Evolutionary conservation across 768 basidiomycete species (phyloP).

Genomic region (Cystobasidium onofrii): DNA sequence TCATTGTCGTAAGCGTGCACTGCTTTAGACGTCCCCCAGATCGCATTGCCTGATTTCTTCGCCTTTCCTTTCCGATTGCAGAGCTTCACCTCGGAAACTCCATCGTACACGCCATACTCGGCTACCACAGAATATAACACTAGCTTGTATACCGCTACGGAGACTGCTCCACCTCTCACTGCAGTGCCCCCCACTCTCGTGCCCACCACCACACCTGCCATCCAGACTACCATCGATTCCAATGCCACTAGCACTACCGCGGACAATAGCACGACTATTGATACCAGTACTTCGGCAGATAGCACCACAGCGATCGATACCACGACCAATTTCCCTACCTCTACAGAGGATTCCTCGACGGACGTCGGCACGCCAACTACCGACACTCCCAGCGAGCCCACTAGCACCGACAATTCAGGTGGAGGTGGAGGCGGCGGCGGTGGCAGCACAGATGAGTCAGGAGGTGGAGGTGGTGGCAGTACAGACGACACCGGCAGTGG

Average conservation of each 20-base stretch:
- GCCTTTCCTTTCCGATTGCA: neutral
- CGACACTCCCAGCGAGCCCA: neutral
- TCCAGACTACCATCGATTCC: neutral
- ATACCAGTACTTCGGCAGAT: neutral
- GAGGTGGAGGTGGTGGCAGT: neutral
- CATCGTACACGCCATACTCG: neutral
- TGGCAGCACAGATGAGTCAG: neutral
- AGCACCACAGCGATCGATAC: neutral
- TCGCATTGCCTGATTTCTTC: neutral
- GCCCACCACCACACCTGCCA: neutral
- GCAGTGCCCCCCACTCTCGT: neutral
- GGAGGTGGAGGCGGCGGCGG: neutral
- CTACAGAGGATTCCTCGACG: neutral
- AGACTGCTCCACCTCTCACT: neutral
- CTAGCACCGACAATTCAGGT: neutral
- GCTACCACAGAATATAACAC: neutral
- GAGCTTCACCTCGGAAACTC: neutral
- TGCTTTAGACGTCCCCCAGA: neutral
- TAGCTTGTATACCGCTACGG: neutral
- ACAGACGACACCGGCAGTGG: too few relatives aligned
- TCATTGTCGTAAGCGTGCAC: neutral
- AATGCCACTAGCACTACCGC: neutral
- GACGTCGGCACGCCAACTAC: neutral
- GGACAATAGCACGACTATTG: neutral
- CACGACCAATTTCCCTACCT: neutral